These are phyloP conservation scores for Penicillium sp. DNA, from an alignment of 2,329 filamentous ascomycete genomes.

Conservation along the genomic window DNA sequence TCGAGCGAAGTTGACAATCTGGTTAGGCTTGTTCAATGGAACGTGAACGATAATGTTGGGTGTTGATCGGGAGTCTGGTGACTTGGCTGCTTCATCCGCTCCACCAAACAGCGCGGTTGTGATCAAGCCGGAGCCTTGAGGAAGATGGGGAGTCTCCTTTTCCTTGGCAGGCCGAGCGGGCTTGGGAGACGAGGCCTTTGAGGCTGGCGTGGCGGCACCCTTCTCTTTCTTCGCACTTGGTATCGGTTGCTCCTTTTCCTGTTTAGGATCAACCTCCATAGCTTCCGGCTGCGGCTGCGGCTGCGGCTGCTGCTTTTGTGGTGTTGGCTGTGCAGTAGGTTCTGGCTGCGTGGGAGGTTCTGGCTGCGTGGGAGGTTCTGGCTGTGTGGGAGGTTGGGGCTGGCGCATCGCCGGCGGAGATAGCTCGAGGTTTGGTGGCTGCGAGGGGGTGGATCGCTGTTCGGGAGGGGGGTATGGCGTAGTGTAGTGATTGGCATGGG, in stretches of 20 bases:
- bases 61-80: constrained; percentile 49
- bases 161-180: constrained; percentile 56
- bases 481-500: constrained; percentile 16
- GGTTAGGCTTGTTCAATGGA: constrained; percentile 77
- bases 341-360: constrained; percentile 16
- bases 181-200: constrained; percentile 58
- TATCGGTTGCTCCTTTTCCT: constrained; percentile 24
- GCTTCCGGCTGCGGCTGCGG: constrained; percentile 18
- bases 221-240: constrained; percentile 45
- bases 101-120: constrained; percentile 61
- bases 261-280: constrained; percentile 36
- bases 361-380: constrained; percentile 14
- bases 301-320: constrained; percentile 13
- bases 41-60: constrained; percentile 85
- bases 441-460: constrained; percentile 26
- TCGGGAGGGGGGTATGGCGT: constrained; percentile 25
- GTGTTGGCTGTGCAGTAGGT: constrained; percentile 17
- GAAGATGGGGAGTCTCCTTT: constrained; percentile 59
- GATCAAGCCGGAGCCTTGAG: constrained; percentile 64
- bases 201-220: constrained; percentile 49
- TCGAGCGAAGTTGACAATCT: constrained; percentile 92
- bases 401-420: constrained; percentile 21
- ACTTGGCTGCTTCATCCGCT: constrained; percentile 47
- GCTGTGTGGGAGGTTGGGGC: constrained; percentile 17
- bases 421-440: constrained; percentile 23